Evolutionary conservation across 225 moss, liverwort and hornwort species (phyloP).

Genomic region (Physcomitrium patens): DNA sequence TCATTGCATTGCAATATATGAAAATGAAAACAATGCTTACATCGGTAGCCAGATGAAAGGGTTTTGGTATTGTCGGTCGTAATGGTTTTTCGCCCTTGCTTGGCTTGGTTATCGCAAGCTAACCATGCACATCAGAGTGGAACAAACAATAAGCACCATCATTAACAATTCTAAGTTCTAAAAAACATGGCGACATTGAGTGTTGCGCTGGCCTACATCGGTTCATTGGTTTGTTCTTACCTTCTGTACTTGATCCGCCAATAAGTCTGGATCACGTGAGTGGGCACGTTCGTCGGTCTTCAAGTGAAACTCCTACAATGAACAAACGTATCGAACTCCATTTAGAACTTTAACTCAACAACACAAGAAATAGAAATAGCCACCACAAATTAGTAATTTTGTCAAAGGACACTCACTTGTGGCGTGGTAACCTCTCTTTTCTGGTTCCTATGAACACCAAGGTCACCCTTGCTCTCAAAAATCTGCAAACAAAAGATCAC

Average conservation of each 20-base stretch:
- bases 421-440: constrained; percentile 74
- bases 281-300: constrained; percentile 81
- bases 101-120: constrained; percentile 72
- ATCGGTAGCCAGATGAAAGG: constrained; percentile 87
- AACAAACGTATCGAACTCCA: constrained; percentile 22
- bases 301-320: constrained; percentile 81
- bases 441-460: constrained; percentile 63
- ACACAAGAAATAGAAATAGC: neutral
- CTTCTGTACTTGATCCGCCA: constrained; percentile 45
- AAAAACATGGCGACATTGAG: constrained; percentile 18
- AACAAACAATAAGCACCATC: constrained; percentile 34
- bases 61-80: constrained; percentile 70
- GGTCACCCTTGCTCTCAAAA: constrained; percentile 74
- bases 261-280: constrained; percentile 46
- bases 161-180: constrained; percentile 13
- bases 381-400: neutral
- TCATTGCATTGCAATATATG: neutral
- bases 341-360: constrained; percentile 24
- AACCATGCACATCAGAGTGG: constrained; percentile 27
- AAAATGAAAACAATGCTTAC: constrained; percentile 40
- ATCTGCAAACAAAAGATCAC: constrained; percentile 55
- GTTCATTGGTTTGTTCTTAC: constrained; percentile 29
- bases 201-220: constrained; percentile 8
- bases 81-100: constrained; percentile 39
- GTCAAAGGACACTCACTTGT: constrained; percentile 26